Base-by-base conservation (phyloP, 768 basidiomycete species). In the Tricholoma hemisulphureum region DNA sequence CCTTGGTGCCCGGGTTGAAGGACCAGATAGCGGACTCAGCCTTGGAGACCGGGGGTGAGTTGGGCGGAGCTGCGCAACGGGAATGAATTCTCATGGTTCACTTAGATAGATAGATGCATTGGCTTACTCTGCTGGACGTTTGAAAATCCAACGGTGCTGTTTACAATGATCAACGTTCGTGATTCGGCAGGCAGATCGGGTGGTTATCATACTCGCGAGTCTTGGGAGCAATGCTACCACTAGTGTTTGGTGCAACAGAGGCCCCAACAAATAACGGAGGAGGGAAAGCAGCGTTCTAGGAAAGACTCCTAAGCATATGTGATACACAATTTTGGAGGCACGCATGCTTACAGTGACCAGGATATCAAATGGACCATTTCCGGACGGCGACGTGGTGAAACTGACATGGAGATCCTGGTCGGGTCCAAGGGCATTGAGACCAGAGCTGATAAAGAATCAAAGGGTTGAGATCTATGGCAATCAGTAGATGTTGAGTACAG, bases 1-100 rank as follows among this genome's bases (percentile, higher is more conserved):
- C 68, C 31, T 72, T 66, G 6, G 76, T 78, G 13, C 57, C 58
- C 3, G 63, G 59, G 59, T 82, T 60, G 52, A 77, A 63, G 29
- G 71, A 65, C 82, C 82, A 83, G 55, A 82, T 79, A 23, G 79
- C 71, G 23, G 80, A 81, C 62, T 82, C 78, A 46, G 69, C 73
- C 24, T 66, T 60, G 11, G 51, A 41, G 20, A 71, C 69, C 2
- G 77, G 75, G 21, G 60, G 64, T 0, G 75, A 73, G 31, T 64
- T 63, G 37, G 70, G 59, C 18, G 68, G 64, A 5, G 76, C 78
- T 79, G 56, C 24, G 24, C 50, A 59, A 24, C 39, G 20, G 11
- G 58, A 24, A 11, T 53, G 6, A 53, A 16, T 18, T 20, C 11
- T 14, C 24, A 49, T 50, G 51, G n/a, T n/a, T n/a, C 23, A 39